Conservation (phyloP, 2,329 filamentous ascomycete species). For the Botryosphaeria dothidea region DNA sequence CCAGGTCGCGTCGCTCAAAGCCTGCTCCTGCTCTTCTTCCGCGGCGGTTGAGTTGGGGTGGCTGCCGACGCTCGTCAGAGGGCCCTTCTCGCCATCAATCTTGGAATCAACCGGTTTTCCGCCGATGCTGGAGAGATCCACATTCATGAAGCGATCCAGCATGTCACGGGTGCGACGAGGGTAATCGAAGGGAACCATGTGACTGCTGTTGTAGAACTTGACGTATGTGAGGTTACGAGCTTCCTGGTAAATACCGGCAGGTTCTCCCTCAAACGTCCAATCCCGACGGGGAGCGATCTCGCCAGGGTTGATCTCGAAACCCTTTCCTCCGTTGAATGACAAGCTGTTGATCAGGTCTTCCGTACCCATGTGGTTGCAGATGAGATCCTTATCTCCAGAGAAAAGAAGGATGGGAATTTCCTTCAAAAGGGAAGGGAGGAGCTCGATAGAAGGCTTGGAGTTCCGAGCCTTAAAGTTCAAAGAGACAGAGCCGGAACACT, state of each 20-base stretch:
- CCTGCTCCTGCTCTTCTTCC: conserved; percentile 68
- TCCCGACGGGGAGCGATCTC: conserved; percentile 89
- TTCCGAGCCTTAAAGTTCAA: conserved; percentile 68
- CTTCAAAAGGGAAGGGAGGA: conserved; percentile 77
- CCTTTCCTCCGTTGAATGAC: conserved; percentile 87
- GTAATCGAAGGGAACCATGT: conserved; percentile 98
- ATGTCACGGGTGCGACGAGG: conserved; percentile 87
- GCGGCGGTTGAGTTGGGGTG: conserved; percentile 68
- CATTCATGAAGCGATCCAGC: conserved; percentile 93
- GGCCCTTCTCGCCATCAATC: conserved; percentile 82
- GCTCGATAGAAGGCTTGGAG: conserved; percentile 69
- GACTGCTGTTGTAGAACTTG: conserved; percentile 90
- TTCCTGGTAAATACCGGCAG: conserved; percentile 89
- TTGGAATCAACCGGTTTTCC: conserved; percentile 75
- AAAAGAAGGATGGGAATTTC: conserved; percentile 82
- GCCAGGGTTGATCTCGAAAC: conserved; percentile 84
- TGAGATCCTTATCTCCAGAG: conserved; percentile 89
- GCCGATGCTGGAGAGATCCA: conserved; percentile 88
- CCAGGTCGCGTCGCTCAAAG: conserved; percentile 84
- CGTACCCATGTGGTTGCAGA: conserved; percentile 96
- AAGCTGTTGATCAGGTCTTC: conserved; percentile 88
- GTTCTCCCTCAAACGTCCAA: conserved; percentile 89
- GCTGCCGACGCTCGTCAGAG: conserved; percentile 74
- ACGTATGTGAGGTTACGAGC: conserved; percentile 96
- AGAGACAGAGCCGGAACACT: conserved; percentile 82